Evolutionary conservation across 1,284 basidiomycete species (phyloP).

Genomic region (Boletus semigastroideus): DNA sequence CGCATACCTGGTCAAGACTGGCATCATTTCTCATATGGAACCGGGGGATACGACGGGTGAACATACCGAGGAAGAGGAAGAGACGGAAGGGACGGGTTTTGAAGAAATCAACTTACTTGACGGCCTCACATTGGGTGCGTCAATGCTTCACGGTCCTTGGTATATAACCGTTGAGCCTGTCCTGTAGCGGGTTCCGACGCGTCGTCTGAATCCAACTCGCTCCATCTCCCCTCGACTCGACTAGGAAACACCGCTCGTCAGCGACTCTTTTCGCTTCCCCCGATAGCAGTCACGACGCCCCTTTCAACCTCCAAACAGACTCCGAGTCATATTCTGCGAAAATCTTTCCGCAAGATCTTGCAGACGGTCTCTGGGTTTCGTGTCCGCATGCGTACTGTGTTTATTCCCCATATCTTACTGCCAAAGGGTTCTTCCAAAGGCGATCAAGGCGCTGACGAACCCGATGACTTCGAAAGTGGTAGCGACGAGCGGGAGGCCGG

Average conservation of each 20-base stretch:
- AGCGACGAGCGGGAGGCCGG: slow-evolving; percentile 65
- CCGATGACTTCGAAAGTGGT: slow-evolving; percentile 41
- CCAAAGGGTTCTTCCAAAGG: slow-evolving; percentile 31
- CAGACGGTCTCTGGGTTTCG: slow-evolving; percentile 77
- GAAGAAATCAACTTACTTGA: slow-evolving; percentile 82
- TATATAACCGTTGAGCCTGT: neutral
- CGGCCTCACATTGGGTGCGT: slow-evolving; percentile 55
- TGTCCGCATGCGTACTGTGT: slow-evolving; percentile 86
- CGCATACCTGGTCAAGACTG: slow-evolving; percentile 41
- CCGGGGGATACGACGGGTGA: slow-evolving; percentile 22
- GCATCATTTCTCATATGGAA: slow-evolving; percentile 14
- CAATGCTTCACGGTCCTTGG: neutral
- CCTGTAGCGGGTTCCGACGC: slow-evolving; percentile 46
- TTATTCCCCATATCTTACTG: slow-evolving; percentile 76
- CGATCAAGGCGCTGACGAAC: slow-evolving; percentile 30
- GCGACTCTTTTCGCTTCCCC: slow-evolving; percentile 60
- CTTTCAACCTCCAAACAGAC: slow-evolving; percentile 43
- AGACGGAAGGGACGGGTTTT: slow-evolving; percentile 49
- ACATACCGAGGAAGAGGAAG: slow-evolving; percentile 27
- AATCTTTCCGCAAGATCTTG: slow-evolving; percentile 81
- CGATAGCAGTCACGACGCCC: slow-evolving; percentile 41
- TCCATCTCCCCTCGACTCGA: slow-evolving; percentile 62
- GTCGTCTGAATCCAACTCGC: slow-evolving; percentile 32
- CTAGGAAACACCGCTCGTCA: slow-evolving; percentile 62
- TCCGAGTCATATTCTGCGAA: slow-evolving; percentile 67